Evolutionary conservation across 257 asterid genomes (phyloP).

Genomic region (Petunia axillaris): DNA sequence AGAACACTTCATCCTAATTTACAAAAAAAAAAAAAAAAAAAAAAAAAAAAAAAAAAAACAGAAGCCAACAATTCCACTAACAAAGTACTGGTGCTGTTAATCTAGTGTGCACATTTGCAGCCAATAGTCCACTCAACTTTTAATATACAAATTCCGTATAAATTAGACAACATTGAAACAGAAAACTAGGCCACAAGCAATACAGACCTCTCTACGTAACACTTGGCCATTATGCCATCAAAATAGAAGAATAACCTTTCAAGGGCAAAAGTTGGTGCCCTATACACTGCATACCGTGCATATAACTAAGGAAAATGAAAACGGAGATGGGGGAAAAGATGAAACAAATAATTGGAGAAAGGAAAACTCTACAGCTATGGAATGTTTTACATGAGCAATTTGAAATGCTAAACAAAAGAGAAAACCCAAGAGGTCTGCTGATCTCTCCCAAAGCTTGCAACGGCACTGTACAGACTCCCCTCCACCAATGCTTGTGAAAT

Average conservation of each 20-base stretch:
- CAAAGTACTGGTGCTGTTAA: background rate
- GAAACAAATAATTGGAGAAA: slow-evolving; percentile 18
- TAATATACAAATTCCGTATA: slow-evolving; percentile 18
- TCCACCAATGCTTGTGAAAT: slow-evolving; percentile 44
- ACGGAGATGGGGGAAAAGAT: slow-evolving; percentile 11
- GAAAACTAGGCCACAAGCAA: slow-evolving; percentile 20
- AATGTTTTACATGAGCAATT: slow-evolving; percentile 29
- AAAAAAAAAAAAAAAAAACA: no score
- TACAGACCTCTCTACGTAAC: background rate
- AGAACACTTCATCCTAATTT: no score
- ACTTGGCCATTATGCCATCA: background rate
- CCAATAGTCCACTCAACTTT: slow-evolving; percentile 12
- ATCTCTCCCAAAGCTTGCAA: slow-evolving; percentile 44
- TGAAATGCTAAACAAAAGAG: slow-evolving; percentile 39
- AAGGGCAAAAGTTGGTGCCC: slow-evolving; percentile 26
- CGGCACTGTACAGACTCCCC: slow-evolving; percentile 84
- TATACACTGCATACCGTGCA: slow-evolving; percentile 20
- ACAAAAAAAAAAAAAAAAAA: no score
- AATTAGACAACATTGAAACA: slow-evolving; percentile 19
- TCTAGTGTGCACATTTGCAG: slow-evolving; percentile 10
- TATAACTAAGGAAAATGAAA: background rate
- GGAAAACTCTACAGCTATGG: slow-evolving; percentile 34
- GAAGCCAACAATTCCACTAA: background rate
- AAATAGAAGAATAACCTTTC: slow-evolving; percentile 17
- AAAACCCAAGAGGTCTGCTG: slow-evolving; percentile 34